Conservation (phyloP, 2,329 filamentous ascomycete species). For the Paramyrothecium roridum region DNA sequence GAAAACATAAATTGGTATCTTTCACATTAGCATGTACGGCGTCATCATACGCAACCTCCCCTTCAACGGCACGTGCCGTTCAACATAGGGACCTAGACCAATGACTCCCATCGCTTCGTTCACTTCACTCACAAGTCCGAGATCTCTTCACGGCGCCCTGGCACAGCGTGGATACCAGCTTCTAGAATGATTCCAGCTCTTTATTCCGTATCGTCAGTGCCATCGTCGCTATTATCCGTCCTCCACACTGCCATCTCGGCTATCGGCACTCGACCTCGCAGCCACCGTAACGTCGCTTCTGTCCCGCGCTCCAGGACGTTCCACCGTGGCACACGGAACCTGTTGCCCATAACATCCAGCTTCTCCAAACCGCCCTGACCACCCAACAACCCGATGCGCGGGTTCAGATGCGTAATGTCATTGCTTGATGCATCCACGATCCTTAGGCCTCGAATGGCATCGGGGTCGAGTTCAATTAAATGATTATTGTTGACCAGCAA, state of each 20-base stretch:
- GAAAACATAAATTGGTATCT: background rate
- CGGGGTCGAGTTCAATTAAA: constrained; percentile 68
- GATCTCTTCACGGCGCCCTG: no score
- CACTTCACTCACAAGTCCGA: no score
- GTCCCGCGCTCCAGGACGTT: constrained; percentile 84
- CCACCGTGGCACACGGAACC: constrained; percentile 83
- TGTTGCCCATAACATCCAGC: constrained; percentile 79
- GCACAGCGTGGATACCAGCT: background rate
- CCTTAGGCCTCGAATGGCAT: constrained; percentile 48
- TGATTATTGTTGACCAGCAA: constrained; percentile 78
- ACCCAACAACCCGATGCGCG: constrained; percentile 74
- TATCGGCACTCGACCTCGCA: constrained; percentile 71
- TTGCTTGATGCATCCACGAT: constrained; percentile 65
- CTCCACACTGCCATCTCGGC: constrained; percentile 57
- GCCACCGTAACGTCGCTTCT: constrained; percentile 76
- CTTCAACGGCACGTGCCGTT: background rate
- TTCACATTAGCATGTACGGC: background rate
- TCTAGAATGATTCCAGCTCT: background rate
- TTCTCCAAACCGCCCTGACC: constrained; percentile 57
- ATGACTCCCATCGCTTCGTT: no score
- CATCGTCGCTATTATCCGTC: constrained; percentile 38
- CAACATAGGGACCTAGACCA: no score
- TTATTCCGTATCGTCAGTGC: constrained; percentile 16
- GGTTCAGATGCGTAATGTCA: constrained; percentile 70
- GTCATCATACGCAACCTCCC: background rate